Percentiles rank a stretch among this genome's conserved stretches.
These are phyloP conservation scores for Candida nitratophila DNA, from an alignment of 805 yeast species.

Conservation along the genomic window DNA sequence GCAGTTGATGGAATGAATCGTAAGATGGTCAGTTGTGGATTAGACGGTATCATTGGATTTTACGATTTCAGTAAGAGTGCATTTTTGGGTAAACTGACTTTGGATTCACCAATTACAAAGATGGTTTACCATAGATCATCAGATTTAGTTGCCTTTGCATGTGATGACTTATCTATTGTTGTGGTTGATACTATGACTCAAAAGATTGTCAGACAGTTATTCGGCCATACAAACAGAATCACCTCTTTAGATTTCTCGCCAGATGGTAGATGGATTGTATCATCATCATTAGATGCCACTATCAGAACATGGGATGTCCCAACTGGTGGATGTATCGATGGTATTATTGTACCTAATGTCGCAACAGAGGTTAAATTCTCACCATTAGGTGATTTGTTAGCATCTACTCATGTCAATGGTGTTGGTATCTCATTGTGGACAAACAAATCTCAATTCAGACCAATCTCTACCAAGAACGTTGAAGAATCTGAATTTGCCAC, in stretches of 20 bases:
- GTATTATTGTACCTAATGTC: constrained; percentile 69
- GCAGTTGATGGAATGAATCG: constrained; percentile 88
- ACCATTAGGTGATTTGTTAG: constrained; percentile 82
- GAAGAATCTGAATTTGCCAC: constrained; percentile 66
- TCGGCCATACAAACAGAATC: constrained; percentile 86
- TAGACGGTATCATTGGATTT: constrained; percentile 86
- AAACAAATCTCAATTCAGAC: constrained; percentile 75
- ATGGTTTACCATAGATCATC: constrained; percentile 76
- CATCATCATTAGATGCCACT: constrained; percentile 78
- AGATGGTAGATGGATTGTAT: constrained; percentile 91
- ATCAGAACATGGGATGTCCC: constrained; percentile 97
- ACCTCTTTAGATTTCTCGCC: constrained; percentile 88
- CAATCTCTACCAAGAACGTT: constrained; percentile 67
- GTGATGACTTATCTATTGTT: constrained; percentile 81
- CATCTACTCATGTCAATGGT: constrained; percentile 86
- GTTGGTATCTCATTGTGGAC: constrained; percentile 93
- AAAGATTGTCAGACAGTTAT: constrained; percentile 74
- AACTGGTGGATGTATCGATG: constrained; percentile 94
- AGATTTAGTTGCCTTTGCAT: constrained; percentile 75
- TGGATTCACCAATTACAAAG: constrained; percentile 72
- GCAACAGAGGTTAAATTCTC: constrained; percentile 77
- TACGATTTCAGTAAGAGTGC: constrained; percentile 74
- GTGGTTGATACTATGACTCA: constrained; percentile 79
- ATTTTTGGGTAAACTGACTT: constrained; percentile 55
- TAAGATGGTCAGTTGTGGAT: constrained; percentile 77